Conservation (phyloP, 768 basidiomycete genomes). For the Leccinellum rugosiceps region DNA sequence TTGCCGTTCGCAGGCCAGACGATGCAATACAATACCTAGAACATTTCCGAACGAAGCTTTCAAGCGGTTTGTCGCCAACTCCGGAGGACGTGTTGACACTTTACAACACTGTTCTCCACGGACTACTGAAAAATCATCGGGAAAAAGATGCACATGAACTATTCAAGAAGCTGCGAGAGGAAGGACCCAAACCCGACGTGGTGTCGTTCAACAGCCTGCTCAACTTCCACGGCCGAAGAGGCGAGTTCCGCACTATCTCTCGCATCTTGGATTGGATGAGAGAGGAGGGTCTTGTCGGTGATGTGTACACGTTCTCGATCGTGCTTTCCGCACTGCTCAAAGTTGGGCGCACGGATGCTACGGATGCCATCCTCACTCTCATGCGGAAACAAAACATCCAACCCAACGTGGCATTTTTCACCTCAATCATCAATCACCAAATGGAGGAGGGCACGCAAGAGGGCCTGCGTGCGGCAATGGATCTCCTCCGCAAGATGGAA, state of each 20-base stretch:
- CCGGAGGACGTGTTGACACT: constrained; percentile 39
- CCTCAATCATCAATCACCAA: constrained; percentile 74
- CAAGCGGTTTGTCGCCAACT: constrained; percentile 21
- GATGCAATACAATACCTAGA: constrained; percentile 51
- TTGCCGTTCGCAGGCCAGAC: constrained; percentile 46
- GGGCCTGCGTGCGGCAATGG: constrained; percentile 59
- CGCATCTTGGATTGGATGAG: constrained; percentile 56
- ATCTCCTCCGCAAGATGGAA: constrained; percentile 79
- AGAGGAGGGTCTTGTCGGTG: constrained; percentile 54
- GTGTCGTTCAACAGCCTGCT: constrained; percentile 82
- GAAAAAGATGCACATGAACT: constrained; percentile 40
- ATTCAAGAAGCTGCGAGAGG: constrained; percentile 41
- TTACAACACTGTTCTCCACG: constrained; percentile 75
- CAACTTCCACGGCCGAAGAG: constrained; percentile 56
- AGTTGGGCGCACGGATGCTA: constrained; percentile 64
- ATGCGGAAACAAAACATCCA: constrained; percentile 76
- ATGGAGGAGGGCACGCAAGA: constrained; percentile 52
- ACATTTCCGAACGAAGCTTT: constrained; percentile 40
- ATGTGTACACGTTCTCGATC: constrained; percentile 85
- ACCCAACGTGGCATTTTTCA: constrained; percentile 76
- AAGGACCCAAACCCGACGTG: constrained; percentile 65
- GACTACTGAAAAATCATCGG: constrained; percentile 49
- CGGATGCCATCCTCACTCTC: constrained; percentile 56
- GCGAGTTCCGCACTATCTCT: constrained; percentile 62
- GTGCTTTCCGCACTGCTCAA: constrained; percentile 76